Conservation (phyloP, 2,329 filamentous ascomycete species). For the Alternaria longipes region DNA sequence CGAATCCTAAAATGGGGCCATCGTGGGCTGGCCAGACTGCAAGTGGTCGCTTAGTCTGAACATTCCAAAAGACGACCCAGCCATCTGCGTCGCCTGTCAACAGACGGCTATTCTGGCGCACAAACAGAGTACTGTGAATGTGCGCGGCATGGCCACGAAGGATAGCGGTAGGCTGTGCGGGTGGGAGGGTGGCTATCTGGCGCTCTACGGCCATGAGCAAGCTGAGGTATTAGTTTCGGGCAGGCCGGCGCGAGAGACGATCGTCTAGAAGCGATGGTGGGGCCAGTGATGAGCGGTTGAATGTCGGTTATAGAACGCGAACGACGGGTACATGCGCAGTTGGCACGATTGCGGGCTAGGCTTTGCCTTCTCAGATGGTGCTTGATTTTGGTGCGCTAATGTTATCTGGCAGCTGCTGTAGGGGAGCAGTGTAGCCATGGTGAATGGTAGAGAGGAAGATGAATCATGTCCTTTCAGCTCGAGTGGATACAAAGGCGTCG, state of each 20-base stretch:
- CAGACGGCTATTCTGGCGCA: conserved; percentile 77
- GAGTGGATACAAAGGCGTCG: conserved; percentile 1
- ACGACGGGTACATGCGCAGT: conserved; percentile 5
- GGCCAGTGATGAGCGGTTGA: conserved; percentile 15
- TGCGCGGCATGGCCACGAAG: conserved; percentile 85
- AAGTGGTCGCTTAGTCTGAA: conserved; percentile 79
- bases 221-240: conserved; percentile 36
- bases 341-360: background rate
- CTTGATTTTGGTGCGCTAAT: background rate
- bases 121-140: conserved; percentile 79
- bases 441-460: background rate
- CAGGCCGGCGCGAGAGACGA: conserved; percentile 44
- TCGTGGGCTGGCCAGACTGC: conserved; percentile 89
- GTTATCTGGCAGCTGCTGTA: background rate
- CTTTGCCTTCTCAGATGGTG: background rate
- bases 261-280: conserved; percentile 30
- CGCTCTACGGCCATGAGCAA: conserved; percentile 40
- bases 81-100: conserved; percentile 90
- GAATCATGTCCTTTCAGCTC: conserved; percentile 1
- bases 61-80: conserved; percentile 86
- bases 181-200: conserved; percentile 50
- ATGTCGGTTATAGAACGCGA: conserved; percentile 9
- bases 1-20: conserved; percentile 77
- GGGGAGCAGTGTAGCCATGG: background rate
- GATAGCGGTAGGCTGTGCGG: conserved; percentile 71